Conservation (phyloP, 129 eudicot genomes). For the Flaveria bidentis region DNA sequence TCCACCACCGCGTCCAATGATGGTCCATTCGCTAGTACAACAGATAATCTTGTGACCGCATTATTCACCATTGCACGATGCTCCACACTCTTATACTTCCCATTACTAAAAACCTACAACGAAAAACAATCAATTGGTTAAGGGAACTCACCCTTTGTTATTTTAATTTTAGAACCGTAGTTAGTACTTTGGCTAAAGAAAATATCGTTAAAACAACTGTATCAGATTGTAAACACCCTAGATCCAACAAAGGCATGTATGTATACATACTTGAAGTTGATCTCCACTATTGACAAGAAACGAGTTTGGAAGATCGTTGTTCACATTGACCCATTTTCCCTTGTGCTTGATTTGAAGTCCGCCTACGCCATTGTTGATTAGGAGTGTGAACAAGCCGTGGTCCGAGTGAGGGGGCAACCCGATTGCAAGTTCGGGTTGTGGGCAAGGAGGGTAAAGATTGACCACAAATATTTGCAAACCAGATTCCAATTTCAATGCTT, state of each 20-base stretch:
- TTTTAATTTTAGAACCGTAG: too few relatives aligned
- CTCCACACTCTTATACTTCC: conserved; percentile 53
- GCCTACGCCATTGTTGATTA: conserved; percentile 36
- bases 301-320: conserved; percentile 50
- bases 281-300: conserved; percentile 52
- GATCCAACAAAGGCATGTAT: background rate
- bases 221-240: background rate
- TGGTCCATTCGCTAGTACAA: conserved; percentile 50
- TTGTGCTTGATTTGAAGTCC: conserved; percentile 55
- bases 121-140: background rate
- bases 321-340: conserved; percentile 47
- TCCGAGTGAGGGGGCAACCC: conserved; percentile 50
- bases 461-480: conserved; percentile 29
- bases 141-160: too few relatives aligned
- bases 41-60: conserved; percentile 44
- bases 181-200: too few relatives aligned
- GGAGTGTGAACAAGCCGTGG: conserved; percentile 37
- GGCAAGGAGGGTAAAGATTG: conserved; percentile 47
- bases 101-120: conserved; percentile 53
- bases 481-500: background rate
- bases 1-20: conserved; percentile 45
- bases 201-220: background rate
- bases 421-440: conserved; percentile 48
- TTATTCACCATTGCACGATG: conserved; percentile 57
- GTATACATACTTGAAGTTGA: conserved; percentile 10